Percentiles rank a stretch among this genome's conserved stretches.
Evolutionary conservation across 768 basidiomycete species (phyloP).

Genomic region (Pisolithus sp.): DNA sequence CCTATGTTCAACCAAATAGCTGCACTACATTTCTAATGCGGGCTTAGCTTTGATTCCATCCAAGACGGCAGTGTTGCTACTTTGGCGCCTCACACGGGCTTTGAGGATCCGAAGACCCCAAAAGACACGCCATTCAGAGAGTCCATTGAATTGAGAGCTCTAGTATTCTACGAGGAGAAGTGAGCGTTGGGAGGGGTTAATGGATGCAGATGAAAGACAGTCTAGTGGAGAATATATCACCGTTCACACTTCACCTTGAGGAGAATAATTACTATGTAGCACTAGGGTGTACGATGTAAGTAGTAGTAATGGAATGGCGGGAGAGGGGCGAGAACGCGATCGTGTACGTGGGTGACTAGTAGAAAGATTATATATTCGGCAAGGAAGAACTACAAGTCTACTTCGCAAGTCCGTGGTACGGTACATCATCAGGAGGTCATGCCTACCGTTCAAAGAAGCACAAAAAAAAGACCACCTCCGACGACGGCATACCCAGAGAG

Average conservation of each 20-base stretch:
- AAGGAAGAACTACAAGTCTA: no score
- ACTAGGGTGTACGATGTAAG: no score
- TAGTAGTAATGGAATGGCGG: no score
- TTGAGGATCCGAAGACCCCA: slow-evolving; percentile 29
- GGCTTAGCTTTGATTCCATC: slow-evolving; percentile 27
- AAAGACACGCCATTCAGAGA: slow-evolving; percentile 24
- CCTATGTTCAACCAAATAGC: background rate
- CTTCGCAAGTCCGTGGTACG: background rate
- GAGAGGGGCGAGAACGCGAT: no score
- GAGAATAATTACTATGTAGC: no score
- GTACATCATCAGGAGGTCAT: slow-evolving; percentile 21
- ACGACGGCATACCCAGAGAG: background rate
- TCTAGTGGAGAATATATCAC: no score
- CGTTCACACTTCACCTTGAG: no score
- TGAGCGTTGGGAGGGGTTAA: no score
- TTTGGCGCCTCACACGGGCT: slow-evolving; percentile 30
- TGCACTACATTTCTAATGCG: background rate
- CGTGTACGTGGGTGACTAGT: no score
- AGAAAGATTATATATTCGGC: no score
- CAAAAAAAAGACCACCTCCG: slow-evolving; percentile 45
- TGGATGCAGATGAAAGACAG: no score
- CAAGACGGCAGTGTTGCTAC: slow-evolving; percentile 29
- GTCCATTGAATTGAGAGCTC: slow-evolving; percentile 30
- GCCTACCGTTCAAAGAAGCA: slow-evolving; percentile 35
- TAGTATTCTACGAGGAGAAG: slow-evolving; percentile 30